These are phyloP conservation scores for Microbotryum silenes-acaulis DNA, from an alignment of 1,284 basidiomycete species.

Conservation along the genomic window DNA sequence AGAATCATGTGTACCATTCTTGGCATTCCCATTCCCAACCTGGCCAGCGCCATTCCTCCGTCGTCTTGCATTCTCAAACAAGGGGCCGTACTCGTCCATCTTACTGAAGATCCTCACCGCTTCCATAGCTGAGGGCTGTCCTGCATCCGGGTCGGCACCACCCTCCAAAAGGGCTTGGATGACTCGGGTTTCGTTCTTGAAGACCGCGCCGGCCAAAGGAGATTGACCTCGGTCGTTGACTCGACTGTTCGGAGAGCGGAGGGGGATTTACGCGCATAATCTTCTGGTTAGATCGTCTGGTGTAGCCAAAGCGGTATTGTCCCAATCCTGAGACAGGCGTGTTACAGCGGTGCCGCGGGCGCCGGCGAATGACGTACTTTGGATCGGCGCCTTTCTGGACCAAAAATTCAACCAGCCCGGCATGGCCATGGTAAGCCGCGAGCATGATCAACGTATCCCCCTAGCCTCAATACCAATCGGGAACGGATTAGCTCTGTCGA, in stretches of 20 bases:
- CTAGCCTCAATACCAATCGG: conserved; percentile 24
- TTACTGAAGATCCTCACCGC: conserved; percentile 45
- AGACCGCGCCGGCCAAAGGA: conserved; percentile 73
- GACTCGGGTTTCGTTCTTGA: conserved; percentile 60
- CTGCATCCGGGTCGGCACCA: conserved; percentile 61
- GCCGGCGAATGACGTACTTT: conserved; percentile 41
- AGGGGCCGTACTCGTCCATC: conserved; percentile 4
- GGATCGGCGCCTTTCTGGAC: conserved; percentile 56
- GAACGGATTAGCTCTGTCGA: too few relatives aligned
- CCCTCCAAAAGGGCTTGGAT: conserved; percentile 53
- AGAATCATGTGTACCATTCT: too few relatives aligned
- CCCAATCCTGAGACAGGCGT: too few relatives aligned
- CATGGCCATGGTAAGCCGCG: conserved; percentile 67
- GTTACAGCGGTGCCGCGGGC: not conserved
- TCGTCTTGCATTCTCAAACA: conserved; percentile 6
- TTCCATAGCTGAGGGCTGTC: conserved; percentile 65
- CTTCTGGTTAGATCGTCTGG: not conserved
- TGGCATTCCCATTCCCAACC: too few relatives aligned
- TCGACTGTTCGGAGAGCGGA: conserved; percentile 35
- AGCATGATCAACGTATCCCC: conserved; percentile 71
- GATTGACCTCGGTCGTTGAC: conserved; percentile 69
- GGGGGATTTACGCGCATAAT: not conserved
- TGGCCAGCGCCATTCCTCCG: not conserved
- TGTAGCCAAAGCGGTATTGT: not conserved
- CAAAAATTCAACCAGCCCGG: conserved; percentile 51